Conservation (phyloP, 352 stramenopile genomes). For the Globisporangium echinulatum region DNA sequence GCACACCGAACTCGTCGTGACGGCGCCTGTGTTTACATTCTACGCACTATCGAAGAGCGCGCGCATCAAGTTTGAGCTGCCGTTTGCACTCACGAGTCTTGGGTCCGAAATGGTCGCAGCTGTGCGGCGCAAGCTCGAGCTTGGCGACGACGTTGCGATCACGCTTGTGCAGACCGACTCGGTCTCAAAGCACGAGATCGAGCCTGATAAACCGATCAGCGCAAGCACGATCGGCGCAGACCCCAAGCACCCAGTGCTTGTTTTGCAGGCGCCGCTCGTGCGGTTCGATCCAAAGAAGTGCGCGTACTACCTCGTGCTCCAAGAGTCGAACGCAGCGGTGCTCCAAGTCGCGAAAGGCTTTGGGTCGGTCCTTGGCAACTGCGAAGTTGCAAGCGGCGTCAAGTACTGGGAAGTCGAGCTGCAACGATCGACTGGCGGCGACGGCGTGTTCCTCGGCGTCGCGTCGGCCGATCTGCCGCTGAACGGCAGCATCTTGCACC, state of each 20-base stretch:
- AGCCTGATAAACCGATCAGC: constrained; percentile 41
- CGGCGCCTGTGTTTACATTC: constrained; percentile 67
- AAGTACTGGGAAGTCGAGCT: constrained; percentile 84
- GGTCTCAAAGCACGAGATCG: constrained; percentile 64
- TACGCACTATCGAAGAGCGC: constrained; percentile 58
- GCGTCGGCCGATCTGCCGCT: constrained; percentile 42
- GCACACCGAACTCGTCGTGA: constrained; percentile 44
- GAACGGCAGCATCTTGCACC: constrained; percentile 51
- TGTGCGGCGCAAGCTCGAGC: constrained; percentile 39
- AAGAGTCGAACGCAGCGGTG: constrained; percentile 41
- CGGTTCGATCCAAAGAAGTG: constrained; percentile 63
- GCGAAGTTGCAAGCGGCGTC: constrained; percentile 46
- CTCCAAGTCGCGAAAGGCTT: constrained; percentile 61
- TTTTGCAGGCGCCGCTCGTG: constrained; percentile 56
- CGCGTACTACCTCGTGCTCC: constrained; percentile 42
- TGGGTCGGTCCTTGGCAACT: constrained; percentile 55
- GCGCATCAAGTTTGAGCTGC: constrained; percentile 62
- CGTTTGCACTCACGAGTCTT: constrained; percentile 44
- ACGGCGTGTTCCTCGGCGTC: constrained; percentile 72
- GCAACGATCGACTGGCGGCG: constrained; percentile 34
- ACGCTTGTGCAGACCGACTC: constrained; percentile 73
- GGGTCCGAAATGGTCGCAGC: constrained; percentile 54
- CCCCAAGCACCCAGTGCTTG: constrained; percentile 59
- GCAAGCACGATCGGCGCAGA: constrained; percentile 62
- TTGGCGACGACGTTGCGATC: constrained; percentile 47